phyloP scores from a whole-genome alignment of 768 basidiomycete genomes.

The Xerocomellus dryophilus region DNA sequence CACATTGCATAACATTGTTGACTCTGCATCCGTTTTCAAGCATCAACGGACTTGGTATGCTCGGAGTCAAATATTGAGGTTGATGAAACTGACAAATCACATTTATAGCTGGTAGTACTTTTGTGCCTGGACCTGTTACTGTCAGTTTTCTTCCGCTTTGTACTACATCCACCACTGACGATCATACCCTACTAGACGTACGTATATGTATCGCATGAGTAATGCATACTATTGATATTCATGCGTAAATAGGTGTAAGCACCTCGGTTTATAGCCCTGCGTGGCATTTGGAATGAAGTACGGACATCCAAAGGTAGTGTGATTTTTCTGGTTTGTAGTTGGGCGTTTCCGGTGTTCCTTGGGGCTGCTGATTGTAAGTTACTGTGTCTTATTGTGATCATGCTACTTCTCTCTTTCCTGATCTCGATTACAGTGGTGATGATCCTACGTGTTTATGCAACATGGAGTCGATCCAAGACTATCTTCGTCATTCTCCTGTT shows the following conservation, averaged over 20 bases:
- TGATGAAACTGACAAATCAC: background rate
- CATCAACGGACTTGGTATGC: background rate
- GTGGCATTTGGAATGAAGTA: background rate
- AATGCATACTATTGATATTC: background rate
- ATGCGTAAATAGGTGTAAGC: conserved; percentile 2
- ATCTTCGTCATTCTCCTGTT: conserved; percentile 1
- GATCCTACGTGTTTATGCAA: conserved; percentile 6
- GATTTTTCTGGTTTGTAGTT: background rate
- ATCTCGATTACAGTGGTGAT: background rate
- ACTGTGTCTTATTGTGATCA: background rate
- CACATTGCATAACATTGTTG: background rate
- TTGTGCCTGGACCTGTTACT: background rate
- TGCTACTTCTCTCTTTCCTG: background rate
- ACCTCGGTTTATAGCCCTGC: background rate
- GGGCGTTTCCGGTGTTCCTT: background rate
- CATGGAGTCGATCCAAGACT: background rate
- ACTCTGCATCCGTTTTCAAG: background rate
- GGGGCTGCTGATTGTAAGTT: conserved; percentile 4
- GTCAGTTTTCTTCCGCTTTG: background rate
- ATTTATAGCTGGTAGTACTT: background rate
- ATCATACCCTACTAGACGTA: background rate
- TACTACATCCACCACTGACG: too few relatives aligned
- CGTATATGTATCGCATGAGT: background rate
- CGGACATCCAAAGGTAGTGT: background rate
- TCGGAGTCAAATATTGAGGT: too few relatives aligned